Evolutionary conservation across 1,284 basidiomycete species (phyloP), one percentile per base, ranked within the genome.

Genomic region (Fomes fomentarius): DNA sequence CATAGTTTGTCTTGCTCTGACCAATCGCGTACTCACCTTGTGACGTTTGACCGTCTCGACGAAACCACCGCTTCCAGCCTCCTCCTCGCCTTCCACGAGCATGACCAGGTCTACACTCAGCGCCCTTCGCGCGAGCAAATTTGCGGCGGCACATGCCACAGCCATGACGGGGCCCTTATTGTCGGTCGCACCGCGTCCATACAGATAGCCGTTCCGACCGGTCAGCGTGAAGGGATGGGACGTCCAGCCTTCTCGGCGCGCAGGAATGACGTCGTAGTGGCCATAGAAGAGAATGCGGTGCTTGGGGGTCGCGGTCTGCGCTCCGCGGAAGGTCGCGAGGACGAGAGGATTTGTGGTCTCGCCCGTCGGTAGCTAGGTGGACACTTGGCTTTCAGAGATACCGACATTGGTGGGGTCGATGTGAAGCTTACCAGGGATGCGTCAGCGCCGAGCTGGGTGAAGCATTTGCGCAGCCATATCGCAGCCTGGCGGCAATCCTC

Each of bases 141-240:
- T 84, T 0, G 93, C 90, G 1, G 89, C 94, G 0, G 96, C 96
- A 63, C 88, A 94, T 0, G 96, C 96, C 7, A 90, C 82, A 1
- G 96, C 95, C 54, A 98, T 80, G 42, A 97, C 90, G 0, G 97
- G 96, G 0, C 96, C 96, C 69, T 98, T 96, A 75, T 96, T 86
- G 63, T 95, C 94, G 2, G 90, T 90, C 3, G 93, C 89, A 1
- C 96, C 96, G 24, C 96, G 86, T 2, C 94, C 96, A 67, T 98
- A 98, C 0, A 98, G 78, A 67, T 95, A 96, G 0, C 96, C 96
- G 66, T 98, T 94, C 10, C 86, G 80, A 1, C 94, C 95, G 0
- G 83, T 84, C 53, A 98, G 74, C 7, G 76, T 79, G 74, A 94
- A 99, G 0, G 96, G 96, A 57, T 92, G 85, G 6, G 88, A 87